phyloP scores from a whole-genome alignment of 192 early-diverging fungal genomes.

The Backusella australiensis region DNA sequence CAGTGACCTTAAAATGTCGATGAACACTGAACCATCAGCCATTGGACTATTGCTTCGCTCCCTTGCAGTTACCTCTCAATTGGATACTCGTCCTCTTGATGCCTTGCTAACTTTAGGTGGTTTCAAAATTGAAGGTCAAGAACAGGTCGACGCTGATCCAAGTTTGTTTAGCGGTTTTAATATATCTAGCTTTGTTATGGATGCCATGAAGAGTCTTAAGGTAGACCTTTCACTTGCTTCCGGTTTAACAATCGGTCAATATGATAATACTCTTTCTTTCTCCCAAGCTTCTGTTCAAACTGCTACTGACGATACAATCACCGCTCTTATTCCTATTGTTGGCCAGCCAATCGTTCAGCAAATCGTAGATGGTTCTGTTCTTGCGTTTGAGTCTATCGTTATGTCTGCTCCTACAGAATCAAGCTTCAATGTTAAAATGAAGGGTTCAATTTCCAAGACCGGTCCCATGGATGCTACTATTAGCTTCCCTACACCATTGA shows the following conservation, averaged over 20 bases:
- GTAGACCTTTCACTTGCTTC: conserved; percentile 47
- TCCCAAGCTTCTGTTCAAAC: conserved; percentile 40
- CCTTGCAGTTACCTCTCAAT: conserved; percentile 40
- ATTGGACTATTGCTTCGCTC: conserved; percentile 45
- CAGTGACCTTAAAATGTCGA: conserved; percentile 32
- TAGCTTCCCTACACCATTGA: conserved; percentile 37
- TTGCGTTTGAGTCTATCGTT: conserved; percentile 34
- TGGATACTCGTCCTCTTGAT: conserved; percentile 46
- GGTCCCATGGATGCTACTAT: conserved; percentile 49
- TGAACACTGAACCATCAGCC: conserved; percentile 51
- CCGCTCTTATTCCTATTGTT: conserved; percentile 45
- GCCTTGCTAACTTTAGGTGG: conserved; percentile 44
- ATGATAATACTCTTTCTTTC: conserved; percentile 38
- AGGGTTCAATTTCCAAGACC: conserved; percentile 40
- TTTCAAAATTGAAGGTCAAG: conserved; percentile 32
- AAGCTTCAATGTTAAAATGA: conserved; percentile 43
- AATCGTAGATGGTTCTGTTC: conserved; percentile 36
- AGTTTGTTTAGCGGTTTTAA: conserved; percentile 47
- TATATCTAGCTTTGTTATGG: conserved; percentile 39
- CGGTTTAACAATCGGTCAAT: conserved; percentile 47
- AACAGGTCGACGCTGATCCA: conserved; percentile 18
- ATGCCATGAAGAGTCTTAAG: conserved; percentile 44
- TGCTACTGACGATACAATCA: conserved; percentile 41
- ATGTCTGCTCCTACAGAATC: conserved; percentile 34
- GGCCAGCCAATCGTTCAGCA: conserved; percentile 49